A percentile compares a stretch with the other conserved stretches of the same genome.
phyloP scores from a whole-genome alignment of 75 land plant species.

The Selaginella tamariscina region DNA sequence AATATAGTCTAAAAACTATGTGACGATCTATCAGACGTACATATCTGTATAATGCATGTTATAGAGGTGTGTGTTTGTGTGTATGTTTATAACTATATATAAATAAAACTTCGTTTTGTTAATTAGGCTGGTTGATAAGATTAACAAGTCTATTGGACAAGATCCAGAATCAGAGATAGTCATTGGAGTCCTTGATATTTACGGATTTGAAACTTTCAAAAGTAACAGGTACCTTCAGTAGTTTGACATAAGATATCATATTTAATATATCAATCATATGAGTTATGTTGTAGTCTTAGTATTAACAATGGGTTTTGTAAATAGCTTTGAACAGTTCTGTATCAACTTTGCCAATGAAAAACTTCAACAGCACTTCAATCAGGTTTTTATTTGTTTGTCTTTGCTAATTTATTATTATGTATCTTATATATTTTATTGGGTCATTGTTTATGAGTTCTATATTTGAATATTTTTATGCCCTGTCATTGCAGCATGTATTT shows the following conservation, averaged over 20 bases:
- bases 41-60: no score
- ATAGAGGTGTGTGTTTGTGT: no score
- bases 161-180: slow-evolving; percentile 4
- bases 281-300: no score
- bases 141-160: slow-evolving; percentile 12
- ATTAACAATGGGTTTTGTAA: not conserved
- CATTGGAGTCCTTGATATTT: slow-evolving; percentile 83
- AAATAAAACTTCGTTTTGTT: slow-evolving; percentile 7
- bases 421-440: not conserved
- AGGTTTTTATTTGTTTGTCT: no score
- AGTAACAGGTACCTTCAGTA: not conserved
- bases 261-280: no score
- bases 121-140: slow-evolving; percentile 10
- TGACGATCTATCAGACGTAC: no score
- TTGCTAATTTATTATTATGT: not conserved
- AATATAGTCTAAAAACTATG: no score
- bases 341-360: slow-evolving; percentile 73
- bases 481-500: slow-evolving; percentile 63
- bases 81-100: no score
- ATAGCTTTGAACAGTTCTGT: slow-evolving; percentile 69
- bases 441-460: no score
- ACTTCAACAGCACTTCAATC: slow-evolving; percentile 73
- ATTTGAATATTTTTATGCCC: not conserved
- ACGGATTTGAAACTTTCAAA: slow-evolving; percentile 80
- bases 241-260: not conserved